Percentiles rank a stretch among this genome's conserved stretches.
These are phyloP conservation scores for Annulohypoxylon maeteangense DNA, from an alignment of 495 filamentous ascomycete species.

Conservation along the genomic window DNA sequence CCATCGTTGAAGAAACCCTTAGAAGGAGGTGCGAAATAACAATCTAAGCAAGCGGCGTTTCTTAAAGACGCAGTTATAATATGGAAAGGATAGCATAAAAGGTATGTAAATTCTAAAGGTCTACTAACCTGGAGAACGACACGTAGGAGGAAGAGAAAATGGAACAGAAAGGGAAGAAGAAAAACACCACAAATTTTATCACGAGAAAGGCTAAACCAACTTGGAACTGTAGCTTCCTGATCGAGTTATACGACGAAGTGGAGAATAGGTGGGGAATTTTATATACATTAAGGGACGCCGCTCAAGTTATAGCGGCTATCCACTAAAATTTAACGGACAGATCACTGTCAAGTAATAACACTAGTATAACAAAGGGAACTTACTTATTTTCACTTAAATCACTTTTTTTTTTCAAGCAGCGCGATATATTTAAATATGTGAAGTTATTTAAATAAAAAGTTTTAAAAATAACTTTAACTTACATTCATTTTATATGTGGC, in stretches of 20 bases:
- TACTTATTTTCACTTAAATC: too few species aligned
- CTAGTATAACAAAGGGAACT: too few species aligned
- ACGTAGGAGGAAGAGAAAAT: not conserved
- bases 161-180: not conserved
- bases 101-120: not conserved
- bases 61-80: not conserved
- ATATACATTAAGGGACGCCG: too few species aligned
- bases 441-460: too few species aligned
- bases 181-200: constrained; percentile 9
- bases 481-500: too few species aligned
- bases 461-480: too few species aligned
- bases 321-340: too few species aligned
- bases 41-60: not conserved
- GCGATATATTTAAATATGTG: too few species aligned
- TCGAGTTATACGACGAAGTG: constrained; percentile 17
- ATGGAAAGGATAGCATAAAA: not conserved
- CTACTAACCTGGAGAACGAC: not conserved
- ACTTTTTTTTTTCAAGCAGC: too few species aligned
- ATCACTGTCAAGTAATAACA: too few species aligned
- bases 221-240: constrained; percentile 23
- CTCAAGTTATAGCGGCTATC: too few species aligned
- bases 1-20: constrained; percentile 64
- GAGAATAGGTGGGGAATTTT: not conserved
- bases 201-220: constrained; percentile 9
- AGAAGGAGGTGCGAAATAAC: not conserved